phyloP scores from a whole-genome alignment of 83 land plant species.

The Picea abies region DNA sequence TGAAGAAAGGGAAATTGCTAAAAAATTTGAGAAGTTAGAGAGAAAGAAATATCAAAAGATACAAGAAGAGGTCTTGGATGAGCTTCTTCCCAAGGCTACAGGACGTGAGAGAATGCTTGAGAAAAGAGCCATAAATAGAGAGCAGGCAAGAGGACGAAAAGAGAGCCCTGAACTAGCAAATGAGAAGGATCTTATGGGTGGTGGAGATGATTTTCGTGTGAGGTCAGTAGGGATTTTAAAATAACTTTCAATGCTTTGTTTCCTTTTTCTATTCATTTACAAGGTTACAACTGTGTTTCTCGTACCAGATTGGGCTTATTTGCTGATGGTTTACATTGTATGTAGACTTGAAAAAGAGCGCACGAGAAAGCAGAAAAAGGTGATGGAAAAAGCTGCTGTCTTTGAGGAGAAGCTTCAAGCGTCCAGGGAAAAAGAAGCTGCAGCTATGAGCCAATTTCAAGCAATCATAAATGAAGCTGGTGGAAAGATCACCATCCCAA shows the following conservation, averaged over 20 bases:
- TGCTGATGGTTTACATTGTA: slow-evolving; percentile 16
- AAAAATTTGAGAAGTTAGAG: slow-evolving; percentile 41
- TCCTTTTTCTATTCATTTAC: neutral
- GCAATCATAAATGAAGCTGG: slow-evolving; percentile 45
- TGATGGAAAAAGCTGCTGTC: slow-evolving; percentile 27
- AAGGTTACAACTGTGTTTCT: neutral
- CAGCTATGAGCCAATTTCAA: slow-evolving; percentile 50
- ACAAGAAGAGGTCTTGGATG: slow-evolving; percentile 47
- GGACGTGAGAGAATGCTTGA: slow-evolving; percentile 47
- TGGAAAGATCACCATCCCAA: slow-evolving; percentile 56
- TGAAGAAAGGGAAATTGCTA: slow-evolving; percentile 32
- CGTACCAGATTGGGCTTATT: neutral
- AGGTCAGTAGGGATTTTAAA: slow-evolving; percentile 23
- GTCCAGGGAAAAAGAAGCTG: slow-evolving; percentile 41
- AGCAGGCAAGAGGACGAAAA: slow-evolving; percentile 40
- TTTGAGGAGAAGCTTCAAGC: slow-evolving; percentile 40
- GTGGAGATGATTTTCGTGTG: slow-evolving; percentile 48
- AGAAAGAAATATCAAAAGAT: slow-evolving; percentile 43
- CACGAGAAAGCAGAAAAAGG: slow-evolving; percentile 40
- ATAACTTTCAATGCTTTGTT: neutral
- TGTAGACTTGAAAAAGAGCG: slow-evolving; percentile 52
- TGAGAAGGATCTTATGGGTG: slow-evolving; percentile 55
- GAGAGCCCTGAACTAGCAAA: slow-evolving; percentile 45
- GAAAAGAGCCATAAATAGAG: slow-evolving; percentile 43
- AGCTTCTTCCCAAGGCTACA: slow-evolving; percentile 54